These are phyloP conservation scores for Acanthamoeba castellanii DNA, from an alignment of 208 protist genomes.

Conservation along the genomic window DNA sequence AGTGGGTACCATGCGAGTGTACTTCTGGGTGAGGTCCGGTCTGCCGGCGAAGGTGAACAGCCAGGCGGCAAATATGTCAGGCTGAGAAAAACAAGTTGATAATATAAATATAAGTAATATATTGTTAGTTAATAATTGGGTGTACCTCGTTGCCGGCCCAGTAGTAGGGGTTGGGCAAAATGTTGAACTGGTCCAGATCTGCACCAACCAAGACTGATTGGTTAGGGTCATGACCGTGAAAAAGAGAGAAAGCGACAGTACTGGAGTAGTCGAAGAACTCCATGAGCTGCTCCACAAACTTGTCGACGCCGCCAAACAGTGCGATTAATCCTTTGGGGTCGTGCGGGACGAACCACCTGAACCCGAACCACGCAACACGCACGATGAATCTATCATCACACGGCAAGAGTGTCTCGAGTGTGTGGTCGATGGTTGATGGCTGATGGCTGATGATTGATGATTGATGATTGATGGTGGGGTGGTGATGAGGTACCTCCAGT, in stretches of 20 bases:
- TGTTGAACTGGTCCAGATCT: background rate
- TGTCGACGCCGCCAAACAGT: background rate
- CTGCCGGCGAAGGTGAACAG: constrained; percentile 1
- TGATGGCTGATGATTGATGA: no score
- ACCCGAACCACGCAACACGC: background rate
- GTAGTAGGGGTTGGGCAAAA: constrained; percentile 72
- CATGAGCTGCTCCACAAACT: constrained; percentile 29
- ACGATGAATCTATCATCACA: background rate
- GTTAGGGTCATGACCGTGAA: no score
- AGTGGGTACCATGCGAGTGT: background rate
- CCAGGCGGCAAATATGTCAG: constrained; percentile 11
- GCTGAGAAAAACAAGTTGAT: background rate
- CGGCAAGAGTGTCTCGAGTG: no score
- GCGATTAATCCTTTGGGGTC: background rate
- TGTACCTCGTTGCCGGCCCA: constrained; percentile 56
- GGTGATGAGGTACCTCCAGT: background rate
- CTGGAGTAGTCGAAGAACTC: constrained; percentile 47
- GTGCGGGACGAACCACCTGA: constrained; percentile 71
- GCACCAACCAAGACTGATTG: no score
- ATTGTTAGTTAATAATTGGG: background rate
- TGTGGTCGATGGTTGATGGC: no score
- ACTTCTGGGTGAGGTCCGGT: constrained; percentile 13
- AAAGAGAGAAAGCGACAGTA: background rate
- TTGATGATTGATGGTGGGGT: background rate
- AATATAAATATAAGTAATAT: background rate